Percentiles rank a stretch among this genome's conserved stretches.
Evolutionary conservation across 768 basidiomycete species (phyloP).

Genomic region (Fistulinella prunicolor): DNA sequence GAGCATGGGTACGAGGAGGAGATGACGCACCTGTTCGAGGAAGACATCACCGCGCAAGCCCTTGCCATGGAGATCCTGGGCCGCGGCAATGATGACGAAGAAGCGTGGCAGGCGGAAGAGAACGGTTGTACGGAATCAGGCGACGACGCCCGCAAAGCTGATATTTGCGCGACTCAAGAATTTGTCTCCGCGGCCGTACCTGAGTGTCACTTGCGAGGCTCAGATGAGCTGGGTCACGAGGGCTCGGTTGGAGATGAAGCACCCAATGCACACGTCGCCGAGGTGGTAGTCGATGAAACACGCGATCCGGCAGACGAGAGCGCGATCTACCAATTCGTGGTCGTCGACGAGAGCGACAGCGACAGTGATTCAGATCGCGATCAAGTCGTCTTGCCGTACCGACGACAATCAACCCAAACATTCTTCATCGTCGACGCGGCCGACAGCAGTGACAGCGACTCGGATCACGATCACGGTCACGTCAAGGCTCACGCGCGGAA

Average conservation of each 20-base stretch:
- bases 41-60: conserved; percentile 27
- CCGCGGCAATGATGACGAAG: not conserved
- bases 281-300: not conserved
- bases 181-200: not conserved
- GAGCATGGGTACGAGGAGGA: conserved; percentile 31
- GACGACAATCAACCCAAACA: not conserved
- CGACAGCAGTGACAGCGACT: no score
- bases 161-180: no score
- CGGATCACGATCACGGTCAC: no score
- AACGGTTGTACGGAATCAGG: not conserved
- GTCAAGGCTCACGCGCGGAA: no score
- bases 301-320: not conserved
- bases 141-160: no score
- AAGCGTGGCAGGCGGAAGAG: not conserved
- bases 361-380: not conserved
- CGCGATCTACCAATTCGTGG: not conserved
- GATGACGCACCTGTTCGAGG: conserved; percentile 31
- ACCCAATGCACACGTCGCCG: not conserved
- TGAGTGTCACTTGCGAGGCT: not conserved
- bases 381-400: not conserved
- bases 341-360: conserved; percentile 4
- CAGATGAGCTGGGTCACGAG: not conserved
- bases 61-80: conserved; percentile 31
- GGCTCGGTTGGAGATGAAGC: conserved; percentile 3
- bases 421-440: no score